Evolutionary conservation across 2,329 filamentous ascomycete genomes (phyloP).

Genomic region (Fusarium buharicum): DNA sequence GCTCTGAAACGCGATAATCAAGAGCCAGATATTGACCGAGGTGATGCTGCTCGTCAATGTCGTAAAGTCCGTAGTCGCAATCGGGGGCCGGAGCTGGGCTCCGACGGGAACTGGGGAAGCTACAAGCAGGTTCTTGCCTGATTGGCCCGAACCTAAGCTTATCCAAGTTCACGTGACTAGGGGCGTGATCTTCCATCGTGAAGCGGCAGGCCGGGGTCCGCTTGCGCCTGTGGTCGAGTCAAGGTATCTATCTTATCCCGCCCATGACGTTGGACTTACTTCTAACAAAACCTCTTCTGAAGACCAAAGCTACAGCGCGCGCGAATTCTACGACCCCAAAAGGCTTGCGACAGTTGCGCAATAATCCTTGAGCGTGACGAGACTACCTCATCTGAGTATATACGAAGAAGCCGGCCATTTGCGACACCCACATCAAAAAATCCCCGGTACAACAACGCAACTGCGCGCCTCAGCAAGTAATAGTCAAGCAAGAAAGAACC

Average conservation of each 20-base stretch:
- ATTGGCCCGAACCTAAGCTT: conserved; percentile 23
- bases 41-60: conserved; percentile 21
- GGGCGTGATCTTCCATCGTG: conserved; percentile 24
- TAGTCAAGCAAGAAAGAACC: conserved; percentile 15
- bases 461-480: conserved; percentile 19
- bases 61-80: conserved; percentile 28
- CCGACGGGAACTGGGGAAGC: conserved; percentile 34
- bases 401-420: conserved; percentile 19
- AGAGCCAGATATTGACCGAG: conserved; percentile 8
- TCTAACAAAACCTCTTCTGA: conserved; percentile 28
- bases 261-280: conserved; percentile 38
- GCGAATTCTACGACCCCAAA: neutral
- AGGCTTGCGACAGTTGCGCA: conserved; percentile 9
- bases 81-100: conserved; percentile 35
- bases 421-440: conserved; percentile 33
- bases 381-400: neutral
- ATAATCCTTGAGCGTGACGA: conserved; percentile 4
- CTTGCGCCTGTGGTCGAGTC: conserved; percentile 20
- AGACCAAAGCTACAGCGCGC: conserved; percentile 15
- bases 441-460: conserved; percentile 12
- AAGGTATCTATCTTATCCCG: conserved; percentile 35
- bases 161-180: conserved; percentile 9
- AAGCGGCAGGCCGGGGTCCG: conserved; percentile 12
- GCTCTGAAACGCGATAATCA: conserved; percentile 4
- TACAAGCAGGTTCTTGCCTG: conserved; percentile 10